Percentiles rank a stretch among this genome's conserved stretches.
These are phyloP conservation scores for Pichia paraexigua DNA, from an alignment of 805 yeast genomes.

Conservation along the genomic window DNA sequence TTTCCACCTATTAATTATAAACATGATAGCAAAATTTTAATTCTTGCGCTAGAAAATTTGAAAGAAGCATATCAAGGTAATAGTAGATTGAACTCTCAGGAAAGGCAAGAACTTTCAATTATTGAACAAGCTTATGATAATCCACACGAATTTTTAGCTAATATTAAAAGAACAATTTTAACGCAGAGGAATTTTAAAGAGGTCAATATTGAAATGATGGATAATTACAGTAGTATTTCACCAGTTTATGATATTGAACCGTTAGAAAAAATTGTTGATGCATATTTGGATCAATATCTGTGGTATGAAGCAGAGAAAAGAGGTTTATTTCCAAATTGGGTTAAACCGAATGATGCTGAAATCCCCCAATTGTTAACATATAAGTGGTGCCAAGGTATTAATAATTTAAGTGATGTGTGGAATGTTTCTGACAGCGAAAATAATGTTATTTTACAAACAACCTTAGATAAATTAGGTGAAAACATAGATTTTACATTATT, in stretches of 20 bases:
- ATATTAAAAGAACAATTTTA: slow-evolving; percentile 72
- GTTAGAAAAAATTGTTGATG: slow-evolving; percentile 90
- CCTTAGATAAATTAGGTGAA: slow-evolving; percentile 63
- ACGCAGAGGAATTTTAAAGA: slow-evolving; percentile 93
- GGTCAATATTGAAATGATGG: slow-evolving; percentile 82
- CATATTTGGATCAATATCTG: slow-evolving; percentile 87
- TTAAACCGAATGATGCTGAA: slow-evolving; percentile 90
- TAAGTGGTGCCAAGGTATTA: slow-evolving; percentile 91
- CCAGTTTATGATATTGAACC: slow-evolving; percentile 91
- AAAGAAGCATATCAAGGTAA: slow-evolving; percentile 73
- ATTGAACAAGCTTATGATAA: slow-evolving; percentile 96
- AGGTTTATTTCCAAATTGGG: slow-evolving; percentile 88
- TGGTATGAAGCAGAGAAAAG: slow-evolving; percentile 94
- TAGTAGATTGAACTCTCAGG: slow-evolving; percentile 73
- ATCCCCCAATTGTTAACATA: slow-evolving; percentile 87
- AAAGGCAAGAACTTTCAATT: slow-evolving; percentile 85
- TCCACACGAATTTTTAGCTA: slow-evolving; percentile 85
- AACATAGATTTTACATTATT: slow-evolving; percentile 83
- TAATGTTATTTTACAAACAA: slow-evolving; percentile 77
- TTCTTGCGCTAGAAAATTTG: slow-evolving; percentile 80
- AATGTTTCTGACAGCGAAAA: slow-evolving; percentile 63
- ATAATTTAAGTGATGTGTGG: slow-evolving; percentile 76
- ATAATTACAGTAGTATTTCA: slow-evolving; percentile 69
- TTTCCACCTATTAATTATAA: slow-evolving; percentile 90
- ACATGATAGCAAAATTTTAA: slow-evolving; percentile 85